Evolutionary conservation across 306 rosid species (phyloP).

Genomic region (Ceratonia siliqua): DNA sequence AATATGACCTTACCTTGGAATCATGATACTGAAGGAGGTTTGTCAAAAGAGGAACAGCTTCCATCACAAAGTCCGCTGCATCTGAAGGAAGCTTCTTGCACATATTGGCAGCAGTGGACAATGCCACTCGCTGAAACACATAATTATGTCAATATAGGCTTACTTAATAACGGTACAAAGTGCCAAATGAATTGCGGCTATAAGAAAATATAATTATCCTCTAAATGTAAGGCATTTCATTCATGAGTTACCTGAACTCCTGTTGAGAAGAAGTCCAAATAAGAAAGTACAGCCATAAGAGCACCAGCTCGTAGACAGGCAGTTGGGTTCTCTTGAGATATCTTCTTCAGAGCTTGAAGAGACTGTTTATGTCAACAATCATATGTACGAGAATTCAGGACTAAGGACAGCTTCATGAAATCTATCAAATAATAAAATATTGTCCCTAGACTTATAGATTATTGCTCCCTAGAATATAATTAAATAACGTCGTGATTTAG

Average conservation of each 20-base stretch:
- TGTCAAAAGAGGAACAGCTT: conserved; percentile 93
- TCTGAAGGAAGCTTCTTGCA: conserved; percentile 99
- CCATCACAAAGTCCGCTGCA: conserved; percentile 99
- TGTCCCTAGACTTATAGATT: not conserved
- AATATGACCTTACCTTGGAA: conserved; percentile 64
- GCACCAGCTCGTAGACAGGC: conserved; percentile 99
- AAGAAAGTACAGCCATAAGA: conserved; percentile 99
- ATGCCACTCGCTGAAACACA: conserved; percentile 82
- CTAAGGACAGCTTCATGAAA: not conserved
- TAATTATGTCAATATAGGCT: not conserved
- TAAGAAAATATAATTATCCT: not conserved
- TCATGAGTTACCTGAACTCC: conserved; percentile 83
- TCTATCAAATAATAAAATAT: not conserved
- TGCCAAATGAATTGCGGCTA: conserved; percentile 5
- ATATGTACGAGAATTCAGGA: not conserved
- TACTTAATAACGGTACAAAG: not conserved
- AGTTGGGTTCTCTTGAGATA: conserved; percentile 98
- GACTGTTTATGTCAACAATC: conserved; percentile 60
- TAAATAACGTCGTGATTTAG: not conserved
- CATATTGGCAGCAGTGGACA: conserved; percentile 99
- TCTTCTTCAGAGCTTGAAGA: conserved; percentile 97
- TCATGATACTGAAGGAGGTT: conserved; percentile 98
- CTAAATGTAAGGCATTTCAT: not conserved
- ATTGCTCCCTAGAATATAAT: not conserved
- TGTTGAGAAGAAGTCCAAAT: conserved; percentile 91